phyloP scores from a whole-genome alignment of 495 filamentous ascomycete species.

The Durotheca rogersii region DNA sequence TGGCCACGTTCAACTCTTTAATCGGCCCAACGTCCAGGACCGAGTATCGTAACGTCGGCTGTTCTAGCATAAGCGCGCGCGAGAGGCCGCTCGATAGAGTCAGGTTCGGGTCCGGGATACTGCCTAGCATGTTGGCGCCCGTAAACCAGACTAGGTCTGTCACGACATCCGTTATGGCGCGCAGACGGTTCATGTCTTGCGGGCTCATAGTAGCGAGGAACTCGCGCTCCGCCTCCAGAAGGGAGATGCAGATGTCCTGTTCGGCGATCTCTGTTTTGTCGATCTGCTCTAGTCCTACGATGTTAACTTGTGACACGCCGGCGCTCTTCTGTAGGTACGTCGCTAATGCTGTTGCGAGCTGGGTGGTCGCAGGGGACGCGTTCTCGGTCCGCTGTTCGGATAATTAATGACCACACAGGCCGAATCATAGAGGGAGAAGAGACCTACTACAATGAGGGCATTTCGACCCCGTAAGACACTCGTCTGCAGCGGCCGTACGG shows the following conservation, averaged over 20 bases:
- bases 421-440: no score
- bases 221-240: slow-evolving; percentile 29
- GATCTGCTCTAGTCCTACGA: neutral
- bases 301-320: neutral
- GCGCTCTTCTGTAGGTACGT: neutral
- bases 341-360: no score
- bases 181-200: slow-evolving; percentile 32
- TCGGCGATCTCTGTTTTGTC: slow-evolving; percentile 7
- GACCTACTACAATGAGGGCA: slow-evolving; percentile 18
- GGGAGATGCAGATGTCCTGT: slow-evolving; percentile 17
- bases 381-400: no score
- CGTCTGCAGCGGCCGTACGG: neutral
- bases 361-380: no score
- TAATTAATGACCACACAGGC: no score
- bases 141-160: slow-evolving; percentile 39
- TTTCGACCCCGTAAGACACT: neutral
- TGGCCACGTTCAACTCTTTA: neutral
- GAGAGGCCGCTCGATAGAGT: slow-evolving; percentile 36
- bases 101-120: slow-evolving; percentile 30
- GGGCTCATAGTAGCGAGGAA: slow-evolving; percentile 35
- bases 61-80: slow-evolving; percentile 41
- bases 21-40: slow-evolving; percentile 16
- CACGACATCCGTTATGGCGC: slow-evolving; percentile 35
- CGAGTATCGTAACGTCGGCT: slow-evolving; percentile 38
- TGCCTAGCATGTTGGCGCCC: slow-evolving; percentile 24